Evolutionary conservation across 345 rosid species (phyloP), one percentile per base, ranked within the genome.

Genomic region (Eucalyptus marginata): DNA sequence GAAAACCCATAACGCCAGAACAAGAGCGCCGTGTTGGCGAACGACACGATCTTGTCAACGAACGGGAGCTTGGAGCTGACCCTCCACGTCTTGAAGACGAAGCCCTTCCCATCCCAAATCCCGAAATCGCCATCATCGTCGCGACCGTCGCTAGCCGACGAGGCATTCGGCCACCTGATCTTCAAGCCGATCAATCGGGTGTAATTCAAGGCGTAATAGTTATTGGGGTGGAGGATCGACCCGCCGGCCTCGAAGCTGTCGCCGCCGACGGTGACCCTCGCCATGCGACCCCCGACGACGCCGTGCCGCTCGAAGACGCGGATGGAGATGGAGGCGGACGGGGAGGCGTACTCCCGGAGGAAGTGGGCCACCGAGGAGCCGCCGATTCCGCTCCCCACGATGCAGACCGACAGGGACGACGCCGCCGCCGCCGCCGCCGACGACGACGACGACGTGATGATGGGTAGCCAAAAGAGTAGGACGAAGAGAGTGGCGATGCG

Each of bases 251-350:
- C 99, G 89, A 96, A 98, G 18, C 92, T 93, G n/a, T 95, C 92
- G 22, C 96, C 97, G 87, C 91, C 87, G 62, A 97, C 79, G 31
- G 88, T 89, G 25, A 96, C 95, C 14, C 94, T 94, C 43, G 94
- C 98, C 99, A 98, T 97, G 40, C 99, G 98, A 1, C 99, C 99
- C 62, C 99, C 99, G 59, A 98, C 97, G 90, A 95, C 64, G 88
- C 89, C 90, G 87, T 92, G 89, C 25, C 97, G 95, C 92, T 86
- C 51, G 40, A 43, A 68, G 88, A 68, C 84, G 52, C 62, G 87
- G 71, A 86, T 59, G 50, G 90, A 66, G 68, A 89, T 44, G 62
- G 83, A 27, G 51, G 85, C 27, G 50, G 86, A 91, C 68, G 66
- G 91, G 84, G 36, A 47, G n/a, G 95, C 93, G 94, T 95, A 93